Percentiles rank a stretch among this genome's conserved stretches.
Conservation (phyloP, 495 filamentous ascomycete genomes). For the Lophiostoma macrostomum region DNA sequence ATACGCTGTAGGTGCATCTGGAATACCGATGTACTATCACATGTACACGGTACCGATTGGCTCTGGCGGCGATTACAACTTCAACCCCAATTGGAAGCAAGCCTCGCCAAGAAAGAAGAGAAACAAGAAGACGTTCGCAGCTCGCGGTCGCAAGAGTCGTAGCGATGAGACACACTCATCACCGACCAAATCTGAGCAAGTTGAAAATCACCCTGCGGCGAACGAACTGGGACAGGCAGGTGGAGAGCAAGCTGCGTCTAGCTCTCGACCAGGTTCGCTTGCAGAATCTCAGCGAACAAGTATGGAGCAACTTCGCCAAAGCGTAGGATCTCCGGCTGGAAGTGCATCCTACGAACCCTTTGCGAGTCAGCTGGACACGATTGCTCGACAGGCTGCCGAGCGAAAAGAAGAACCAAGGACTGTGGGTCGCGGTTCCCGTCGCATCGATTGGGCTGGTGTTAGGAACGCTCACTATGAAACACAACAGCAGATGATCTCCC, state of each 20-base stretch:
- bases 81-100: background rate
- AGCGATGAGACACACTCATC: background rate
- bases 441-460: too few relatives aligned
- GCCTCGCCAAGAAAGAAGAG: background rate
- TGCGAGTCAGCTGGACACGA: background rate
- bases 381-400: background rate
- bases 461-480: too few relatives aligned
- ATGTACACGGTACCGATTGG: constrained; percentile 3
- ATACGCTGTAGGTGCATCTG: background rate
- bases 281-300: too few relatives aligned
- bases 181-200: background rate
- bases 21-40: constrained; percentile 8
- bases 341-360: background rate
- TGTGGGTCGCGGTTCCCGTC: background rate
- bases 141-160: background rate
- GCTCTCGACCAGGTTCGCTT: background rate
- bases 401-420: background rate
- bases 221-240: too few relatives aligned
- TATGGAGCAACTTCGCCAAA: too few relatives aligned
- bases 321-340: background rate
- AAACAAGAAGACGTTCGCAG: background rate
- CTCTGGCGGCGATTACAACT: background rate
- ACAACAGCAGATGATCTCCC: too few relatives aligned
- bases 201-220: too few relatives aligned
- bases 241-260: background rate